phyloP scores from a whole-genome alignment of 345 rosid genomes.

The Physaria fendleri region DNA sequence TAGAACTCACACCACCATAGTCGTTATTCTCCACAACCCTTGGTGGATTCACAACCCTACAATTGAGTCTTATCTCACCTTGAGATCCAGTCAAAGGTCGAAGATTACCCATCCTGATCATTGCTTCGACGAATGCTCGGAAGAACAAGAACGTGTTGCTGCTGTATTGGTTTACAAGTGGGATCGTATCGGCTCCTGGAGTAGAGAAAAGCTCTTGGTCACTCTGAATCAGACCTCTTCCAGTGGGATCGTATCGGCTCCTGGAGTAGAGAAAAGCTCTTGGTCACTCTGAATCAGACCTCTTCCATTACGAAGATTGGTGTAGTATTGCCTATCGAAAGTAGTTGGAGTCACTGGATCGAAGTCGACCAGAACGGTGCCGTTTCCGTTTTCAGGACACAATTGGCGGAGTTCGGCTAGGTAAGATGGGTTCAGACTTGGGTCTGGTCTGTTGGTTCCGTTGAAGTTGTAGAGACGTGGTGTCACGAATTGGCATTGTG shows the following conservation, averaged over 20 bases:
- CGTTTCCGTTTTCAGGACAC: constrained; percentile 51
- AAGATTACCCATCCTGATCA: constrained; percentile 54
- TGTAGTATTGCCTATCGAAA: constrained; percentile 44
- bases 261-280: constrained; percentile 29
- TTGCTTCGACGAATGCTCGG: constrained; percentile 34
- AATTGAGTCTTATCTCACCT: constrained; percentile 42
- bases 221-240: constrained; percentile 22
- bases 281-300: constrained; percentile 32
- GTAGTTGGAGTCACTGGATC: constrained; percentile 39
- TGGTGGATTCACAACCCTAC: constrained; percentile 30
- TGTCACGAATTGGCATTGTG: constrained; percentile 38
- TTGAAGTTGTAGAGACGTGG: constrained; percentile 45
- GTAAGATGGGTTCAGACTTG: constrained; percentile 36
- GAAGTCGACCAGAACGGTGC: constrained; percentile 33
- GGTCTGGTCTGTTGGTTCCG: constrained; percentile 39
- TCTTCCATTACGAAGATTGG: constrained; percentile 32
- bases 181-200: constrained; percentile 22
- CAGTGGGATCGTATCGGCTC: constrained; percentile 18
- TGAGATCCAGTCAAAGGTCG: constrained; percentile 33
- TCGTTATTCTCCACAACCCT: constrained; percentile 11
- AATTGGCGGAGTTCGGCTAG: constrained; percentile 25
- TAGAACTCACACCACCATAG: constrained; percentile 18
- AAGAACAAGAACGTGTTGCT: constrained; percentile 34
- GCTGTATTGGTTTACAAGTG: constrained; percentile 24
- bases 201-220: constrained; percentile 35